phyloP scores from a whole-genome alignment of 345 rosid genomes.

The Boechera stricta region DNA sequence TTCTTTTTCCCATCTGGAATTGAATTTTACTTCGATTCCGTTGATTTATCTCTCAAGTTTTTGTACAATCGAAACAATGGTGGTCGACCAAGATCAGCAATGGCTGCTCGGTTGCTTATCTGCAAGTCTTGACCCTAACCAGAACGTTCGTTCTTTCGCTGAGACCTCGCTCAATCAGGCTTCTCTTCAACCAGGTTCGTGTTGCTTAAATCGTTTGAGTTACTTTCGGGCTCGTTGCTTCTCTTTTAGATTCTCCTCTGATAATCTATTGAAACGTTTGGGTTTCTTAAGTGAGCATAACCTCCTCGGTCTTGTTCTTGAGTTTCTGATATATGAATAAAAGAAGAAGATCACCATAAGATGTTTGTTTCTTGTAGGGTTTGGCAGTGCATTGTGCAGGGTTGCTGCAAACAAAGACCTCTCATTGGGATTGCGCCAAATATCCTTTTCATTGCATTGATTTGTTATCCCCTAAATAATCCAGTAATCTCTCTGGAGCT shows the following conservation, averaged over 20 bases:
- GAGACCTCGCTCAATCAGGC: slow-evolving; percentile 87
- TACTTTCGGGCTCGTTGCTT: not conserved
- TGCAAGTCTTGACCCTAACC: slow-evolving; percentile 87
- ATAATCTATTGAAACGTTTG: not conserved
- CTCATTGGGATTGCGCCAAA: slow-evolving; percentile 83
- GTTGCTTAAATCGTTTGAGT: not conserved
- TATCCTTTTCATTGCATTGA: slow-evolving; percentile 60
- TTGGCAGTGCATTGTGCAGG: slow-evolving; percentile 79
- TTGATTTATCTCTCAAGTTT: too few species aligned
- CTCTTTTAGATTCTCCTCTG: not conserved
- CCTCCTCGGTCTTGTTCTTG: not conserved
- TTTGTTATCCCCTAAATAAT: not conserved
- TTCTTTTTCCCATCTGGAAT: not conserved
- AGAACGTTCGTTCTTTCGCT: slow-evolving; percentile 81
- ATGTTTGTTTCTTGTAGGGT: slow-evolving; percentile 57
- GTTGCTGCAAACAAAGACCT: slow-evolving; percentile 81
- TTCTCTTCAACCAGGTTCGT: slow-evolving; percentile 83
- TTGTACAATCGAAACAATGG: slow-evolving; percentile 41
- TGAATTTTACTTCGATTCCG: not conserved
- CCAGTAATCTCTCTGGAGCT: slow-evolving; percentile 6
- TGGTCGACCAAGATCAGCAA: slow-evolving; percentile 77
- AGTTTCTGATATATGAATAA: not conserved
- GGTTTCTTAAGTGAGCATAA: too few species aligned
- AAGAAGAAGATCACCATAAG: not conserved
- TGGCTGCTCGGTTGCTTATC: slow-evolving; percentile 89